Base-by-base conservation (phyloP, 257 asterid species). In the Solanum pinnatisectum region DNA sequence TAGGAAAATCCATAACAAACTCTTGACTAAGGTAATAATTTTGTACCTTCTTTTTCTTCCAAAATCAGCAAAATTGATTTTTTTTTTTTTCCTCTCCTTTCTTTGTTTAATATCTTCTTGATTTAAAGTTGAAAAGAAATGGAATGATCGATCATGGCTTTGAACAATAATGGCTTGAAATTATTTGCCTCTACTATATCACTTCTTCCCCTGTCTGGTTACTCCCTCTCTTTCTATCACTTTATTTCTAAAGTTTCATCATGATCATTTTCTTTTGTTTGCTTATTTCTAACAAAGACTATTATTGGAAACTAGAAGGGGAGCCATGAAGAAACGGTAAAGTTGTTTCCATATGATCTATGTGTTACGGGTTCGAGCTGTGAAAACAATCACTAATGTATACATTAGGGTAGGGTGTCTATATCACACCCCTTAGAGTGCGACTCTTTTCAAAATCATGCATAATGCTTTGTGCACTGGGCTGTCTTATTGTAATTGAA, bases 191-290 rank as follows among this genome's bases (percentile, higher is more conserved):
- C 85, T 27, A 79, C 59, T 4, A 12, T 44, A 79, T 79, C 85
- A 1, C 39, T 44, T 79, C 39, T 79, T 79, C 85, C 85, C 85
- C 85, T 27, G 67, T 79, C 85, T 25, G 85, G 85, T 79, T 79
- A 79, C 85, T 44, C 85, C 60, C 85, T 79, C 85, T 79, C 65
- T 79, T 42, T 40, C 32, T 73, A 35, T 73, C 30, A 35, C 49
- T 36, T 12, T 36, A 13, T 36, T 35, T 73, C 16, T 42, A 25
- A 78, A n/a, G 84, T 10, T 79, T 44, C 35, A 44, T 78, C 35
- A 25, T 44, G 23, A 44, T 78, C 35, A 40, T 78, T 40, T 78
- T 42, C 36, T 40, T 40, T 36, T 36, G 15, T 13, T 77, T 77
- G 10, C 23, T 32, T 32, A 46, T 10, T 30, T 30, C 42, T 18